Evolutionary conservation across 306 rosid genomes (phyloP).

Genomic region (Inga leiocalycina): DNA sequence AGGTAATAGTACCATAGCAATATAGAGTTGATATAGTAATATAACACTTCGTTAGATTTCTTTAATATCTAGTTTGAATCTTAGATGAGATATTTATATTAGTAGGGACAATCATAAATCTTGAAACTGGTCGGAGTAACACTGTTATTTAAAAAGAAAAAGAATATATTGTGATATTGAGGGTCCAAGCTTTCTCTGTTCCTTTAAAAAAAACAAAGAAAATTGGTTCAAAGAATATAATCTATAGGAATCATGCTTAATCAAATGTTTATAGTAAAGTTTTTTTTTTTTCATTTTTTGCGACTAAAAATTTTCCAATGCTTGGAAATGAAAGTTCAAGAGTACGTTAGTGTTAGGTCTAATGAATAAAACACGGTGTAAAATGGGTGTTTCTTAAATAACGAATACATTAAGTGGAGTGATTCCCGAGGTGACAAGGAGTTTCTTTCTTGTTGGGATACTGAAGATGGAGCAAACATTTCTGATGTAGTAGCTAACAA

Average conservation of each 20-base stretch:
- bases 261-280: not conserved
- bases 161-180: not conserved
- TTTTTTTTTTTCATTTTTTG: not conserved
- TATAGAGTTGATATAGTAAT: no score
- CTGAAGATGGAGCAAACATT: not conserved
- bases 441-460: not conserved
- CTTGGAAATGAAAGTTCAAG: not conserved
- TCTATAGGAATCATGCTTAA: not conserved
- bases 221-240: not conserved
- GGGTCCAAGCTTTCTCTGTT: not conserved
- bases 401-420: not conserved
- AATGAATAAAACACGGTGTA: not conserved
- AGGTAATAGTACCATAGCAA: no score
- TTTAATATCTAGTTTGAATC: no score
- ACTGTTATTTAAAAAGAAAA: no score
- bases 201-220: not conserved
- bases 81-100: no score
- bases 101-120: no score
- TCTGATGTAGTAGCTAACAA: not conserved
- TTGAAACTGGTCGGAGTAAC: no score
- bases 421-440: not conserved
- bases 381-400: not conserved
- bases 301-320: not conserved
- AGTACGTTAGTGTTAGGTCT: not conserved
- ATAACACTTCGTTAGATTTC: no score